Evolutionary conservation across 1,284 basidiomycete genomes (phyloP).

Genomic region (Singerocomus inundabilis): DNA sequence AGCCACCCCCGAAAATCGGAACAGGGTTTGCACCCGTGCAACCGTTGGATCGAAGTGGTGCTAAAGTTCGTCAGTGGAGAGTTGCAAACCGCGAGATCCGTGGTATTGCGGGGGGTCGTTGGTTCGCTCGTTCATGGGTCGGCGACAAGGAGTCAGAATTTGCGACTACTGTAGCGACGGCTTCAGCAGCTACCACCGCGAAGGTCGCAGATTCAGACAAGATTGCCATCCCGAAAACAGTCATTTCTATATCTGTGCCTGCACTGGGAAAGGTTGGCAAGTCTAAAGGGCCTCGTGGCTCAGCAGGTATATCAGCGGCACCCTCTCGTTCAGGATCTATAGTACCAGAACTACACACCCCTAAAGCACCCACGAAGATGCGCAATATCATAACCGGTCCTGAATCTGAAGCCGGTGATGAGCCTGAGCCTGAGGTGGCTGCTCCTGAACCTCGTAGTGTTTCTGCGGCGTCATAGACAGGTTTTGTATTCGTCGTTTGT

Average conservation of each 20-base stretch:
- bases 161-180: constrained; percentile 33
- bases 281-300: constrained; percentile 39
- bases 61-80: constrained; percentile 67
- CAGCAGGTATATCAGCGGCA: constrained; percentile 43
- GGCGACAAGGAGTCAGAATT: constrained; percentile 76
- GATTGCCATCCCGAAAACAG: constrained; percentile 30
- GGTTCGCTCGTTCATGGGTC: constrained; percentile 73
- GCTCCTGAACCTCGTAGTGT: constrained; percentile 19
- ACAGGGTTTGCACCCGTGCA: constrained; percentile 65
- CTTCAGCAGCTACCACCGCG: constrained; percentile 30
- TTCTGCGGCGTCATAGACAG: constrained; percentile 21
- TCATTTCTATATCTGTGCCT: constrained; percentile 41
- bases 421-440: constrained; percentile 34
- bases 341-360: constrained; percentile 41
- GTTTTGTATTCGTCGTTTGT: constrained; percentile 7
- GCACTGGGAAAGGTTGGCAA: constrained; percentile 39
- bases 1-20: constrained; percentile 69
- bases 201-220: constrained; percentile 36
- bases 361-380: constrained; percentile 57
- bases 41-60: constrained; percentile 60
- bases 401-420: constrained; percentile 44
- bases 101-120: constrained; percentile 75
- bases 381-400: constrained; percentile 48
- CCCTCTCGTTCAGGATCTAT: constrained; percentile 55
- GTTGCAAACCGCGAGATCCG: constrained; percentile 69